Conservation (phyloP, 2,329 filamentous ascomycete genomes). For the Fusarium proliferatum region DNA sequence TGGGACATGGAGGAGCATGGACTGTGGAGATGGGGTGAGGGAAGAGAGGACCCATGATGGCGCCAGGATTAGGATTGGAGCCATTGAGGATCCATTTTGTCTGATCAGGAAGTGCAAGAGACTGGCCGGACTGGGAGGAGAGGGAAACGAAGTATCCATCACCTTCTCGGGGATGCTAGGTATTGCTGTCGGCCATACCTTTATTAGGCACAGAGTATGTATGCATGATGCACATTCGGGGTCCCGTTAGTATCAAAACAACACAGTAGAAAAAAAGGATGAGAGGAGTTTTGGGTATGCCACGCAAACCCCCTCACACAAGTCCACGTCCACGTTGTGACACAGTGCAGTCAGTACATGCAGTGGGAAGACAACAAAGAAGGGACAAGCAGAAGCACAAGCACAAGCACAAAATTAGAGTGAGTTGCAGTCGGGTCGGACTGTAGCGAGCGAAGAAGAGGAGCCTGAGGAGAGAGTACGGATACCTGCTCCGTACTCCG, state of each 20-base stretch:
- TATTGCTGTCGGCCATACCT: constrained; percentile 5
- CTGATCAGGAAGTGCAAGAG: constrained; percentile 20
- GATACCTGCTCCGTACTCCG: no score
- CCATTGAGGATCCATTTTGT: constrained; percentile 25
- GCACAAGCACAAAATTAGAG: constrained; percentile 2
- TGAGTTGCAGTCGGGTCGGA: constrained; percentile 20
- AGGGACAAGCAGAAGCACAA: background rate
- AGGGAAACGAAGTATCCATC: constrained; percentile 5
- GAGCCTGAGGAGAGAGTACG: background rate
- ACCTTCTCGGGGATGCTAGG: constrained; percentile 19
- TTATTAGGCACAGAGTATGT: background rate
- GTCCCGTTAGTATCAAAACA: constrained; percentile 25
- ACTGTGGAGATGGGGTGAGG: constrained; percentile 20
- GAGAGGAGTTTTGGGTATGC: constrained; percentile 2
- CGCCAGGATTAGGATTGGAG: constrained; percentile 32
- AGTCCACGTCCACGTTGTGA: constrained; percentile 25
- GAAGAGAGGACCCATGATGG: constrained; percentile 23
- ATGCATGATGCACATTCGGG: constrained; percentile 33
- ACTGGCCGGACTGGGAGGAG: background rate
- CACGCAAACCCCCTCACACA: constrained; percentile 19
- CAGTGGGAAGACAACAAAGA: background rate
- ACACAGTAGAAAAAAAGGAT: background rate
- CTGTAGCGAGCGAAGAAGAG: constrained; percentile 24
- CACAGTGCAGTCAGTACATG: constrained; percentile 10
- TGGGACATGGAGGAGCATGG: constrained; percentile 31